phyloP scores from a whole-genome alignment of 768 basidiomycete species.

The Lactarius indigo region DNA sequence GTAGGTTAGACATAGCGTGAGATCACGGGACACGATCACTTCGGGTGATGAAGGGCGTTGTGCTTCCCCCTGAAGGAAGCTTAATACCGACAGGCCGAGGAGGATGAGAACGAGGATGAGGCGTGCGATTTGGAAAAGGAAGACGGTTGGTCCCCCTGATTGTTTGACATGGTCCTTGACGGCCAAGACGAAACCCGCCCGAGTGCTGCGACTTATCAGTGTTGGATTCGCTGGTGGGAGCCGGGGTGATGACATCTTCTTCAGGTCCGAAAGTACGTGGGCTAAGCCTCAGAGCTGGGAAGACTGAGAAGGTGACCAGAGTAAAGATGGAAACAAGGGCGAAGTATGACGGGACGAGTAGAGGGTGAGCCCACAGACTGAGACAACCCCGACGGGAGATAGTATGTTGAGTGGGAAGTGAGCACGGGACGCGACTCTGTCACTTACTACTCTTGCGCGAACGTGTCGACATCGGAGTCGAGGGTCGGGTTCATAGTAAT shows the following conservation, averaged over 20 bases:
- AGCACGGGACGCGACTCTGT: neutral
- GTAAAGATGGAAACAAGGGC: constrained; percentile 4
- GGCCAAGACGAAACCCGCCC: constrained; percentile 15
- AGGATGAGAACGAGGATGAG: constrained; percentile 44
- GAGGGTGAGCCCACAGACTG: constrained; percentile 18
- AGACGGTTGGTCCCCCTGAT: constrained; percentile 47
- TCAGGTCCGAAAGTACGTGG: no score
- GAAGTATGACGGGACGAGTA: constrained; percentile 20
- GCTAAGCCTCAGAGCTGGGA: neutral
- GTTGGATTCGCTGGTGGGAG: neutral
- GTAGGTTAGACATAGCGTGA: constrained; percentile 32
- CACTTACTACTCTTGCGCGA: neutral
- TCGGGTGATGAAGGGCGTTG: neutral
- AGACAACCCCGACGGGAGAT: neutral
- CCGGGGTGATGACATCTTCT: neutral
- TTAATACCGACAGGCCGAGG: constrained; percentile 46
- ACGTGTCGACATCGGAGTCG: neutral
- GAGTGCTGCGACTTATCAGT: neutral
- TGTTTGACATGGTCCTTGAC: constrained; percentile 35
- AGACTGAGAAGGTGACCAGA: neutral
- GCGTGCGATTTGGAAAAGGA: constrained; percentile 45
- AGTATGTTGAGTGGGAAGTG: neutral
- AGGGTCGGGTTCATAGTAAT: constrained; percentile 1
- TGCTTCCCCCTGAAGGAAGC: constrained; percentile 36
- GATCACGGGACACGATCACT: constrained; percentile 12